These are phyloP conservation scores for Neopestalotiopsis sp. DNA, from an alignment of 2,329 filamentous ascomycete genomes.

Conservation along the genomic window DNA sequence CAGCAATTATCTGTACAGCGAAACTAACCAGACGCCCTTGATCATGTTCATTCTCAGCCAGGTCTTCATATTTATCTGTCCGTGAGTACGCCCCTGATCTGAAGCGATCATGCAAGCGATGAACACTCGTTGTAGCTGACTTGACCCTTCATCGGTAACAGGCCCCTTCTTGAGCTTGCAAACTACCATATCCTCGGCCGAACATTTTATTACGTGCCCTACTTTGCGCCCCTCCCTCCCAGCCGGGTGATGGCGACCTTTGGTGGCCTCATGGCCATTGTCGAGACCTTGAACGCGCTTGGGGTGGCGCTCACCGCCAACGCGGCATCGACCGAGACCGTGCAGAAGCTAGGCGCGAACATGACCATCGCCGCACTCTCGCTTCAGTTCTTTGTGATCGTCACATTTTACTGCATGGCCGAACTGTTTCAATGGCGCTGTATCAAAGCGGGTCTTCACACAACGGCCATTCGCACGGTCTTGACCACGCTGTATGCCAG, in stretches of 20 bases:
- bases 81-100: conserved; percentile 30
- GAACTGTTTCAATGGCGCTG: conserved; percentile 53
- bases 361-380: conserved; percentile 57
- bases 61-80: conserved; percentile 39
- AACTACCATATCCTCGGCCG: conserved; percentile 64
- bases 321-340: conserved; percentile 39
- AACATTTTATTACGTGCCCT: conserved; percentile 62
- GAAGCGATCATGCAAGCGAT: too few species aligned
- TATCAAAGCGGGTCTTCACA: conserved; percentile 38
- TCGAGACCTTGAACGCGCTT: conserved; percentile 54
- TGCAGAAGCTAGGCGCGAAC: conserved; percentile 46
- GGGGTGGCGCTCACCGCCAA: conserved; percentile 55
- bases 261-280: conserved; percentile 46
- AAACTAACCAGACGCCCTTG: conserved; percentile 50
- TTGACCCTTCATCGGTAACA: conserved; percentile 23
- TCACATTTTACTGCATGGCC: conserved; percentile 53
- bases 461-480: conserved; percentile 35
- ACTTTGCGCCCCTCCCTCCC: conserved; percentile 54
- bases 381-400: conserved; percentile 59
- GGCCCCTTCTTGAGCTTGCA: conserved; percentile 59
- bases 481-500: conserved; percentile 58
- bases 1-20: conserved; percentile 35
- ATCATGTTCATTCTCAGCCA: conserved; percentile 48
- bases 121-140: conserved; percentile 13
- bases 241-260: conserved; percentile 47